Conservation (phyloP, 2,329 filamentous ascomycete species). For the Colletotrichum chlorophyti region DNA sequence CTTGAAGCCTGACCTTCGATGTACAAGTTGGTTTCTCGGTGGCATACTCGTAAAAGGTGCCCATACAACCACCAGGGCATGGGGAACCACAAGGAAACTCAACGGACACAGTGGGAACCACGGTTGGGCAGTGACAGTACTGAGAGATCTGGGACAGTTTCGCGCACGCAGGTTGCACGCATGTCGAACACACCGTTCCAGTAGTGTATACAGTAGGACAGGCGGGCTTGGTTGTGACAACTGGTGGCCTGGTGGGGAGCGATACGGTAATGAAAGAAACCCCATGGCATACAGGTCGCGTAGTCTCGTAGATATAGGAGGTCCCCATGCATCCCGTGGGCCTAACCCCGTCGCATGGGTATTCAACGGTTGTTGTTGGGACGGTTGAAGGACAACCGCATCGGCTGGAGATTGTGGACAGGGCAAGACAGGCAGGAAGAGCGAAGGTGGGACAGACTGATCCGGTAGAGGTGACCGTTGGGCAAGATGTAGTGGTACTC, state of each 20-base stretch:
- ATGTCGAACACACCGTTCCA: conserved; percentile 11
- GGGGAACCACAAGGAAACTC: conserved; percentile 1
- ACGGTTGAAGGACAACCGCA: conserved; percentile 34
- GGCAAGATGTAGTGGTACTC: conserved; percentile 17
- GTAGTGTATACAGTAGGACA: conserved; percentile 19
- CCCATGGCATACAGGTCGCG: background rate
- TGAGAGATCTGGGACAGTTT: conserved; percentile 5
- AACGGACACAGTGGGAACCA: conserved; percentile 11
- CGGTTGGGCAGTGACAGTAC: conserved; percentile 14
- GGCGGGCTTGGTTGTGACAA: background rate
- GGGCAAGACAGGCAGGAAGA: conserved; percentile 29
- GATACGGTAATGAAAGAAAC: background rate
- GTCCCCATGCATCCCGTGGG: conserved; percentile 22
- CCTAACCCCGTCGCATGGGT: conserved; percentile 30
- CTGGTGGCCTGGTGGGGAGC: background rate
- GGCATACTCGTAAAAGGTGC: conserved; percentile 13
- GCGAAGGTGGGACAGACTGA: conserved; percentile 17
- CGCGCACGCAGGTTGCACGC: conserved; percentile 1
- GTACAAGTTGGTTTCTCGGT: conserved; percentile 14
- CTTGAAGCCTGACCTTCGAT: background rate
- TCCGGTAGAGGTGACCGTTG: conserved; percentile 32
- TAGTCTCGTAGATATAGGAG: conserved; percentile 12
- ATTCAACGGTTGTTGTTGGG: conserved; percentile 31
- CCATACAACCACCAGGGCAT: conserved; percentile 21
- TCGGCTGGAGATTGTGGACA: conserved; percentile 28